Evolutionary conservation across 768 basidiomycete genomes (phyloP).

Genomic region (Boletus rubescentipes): DNA sequence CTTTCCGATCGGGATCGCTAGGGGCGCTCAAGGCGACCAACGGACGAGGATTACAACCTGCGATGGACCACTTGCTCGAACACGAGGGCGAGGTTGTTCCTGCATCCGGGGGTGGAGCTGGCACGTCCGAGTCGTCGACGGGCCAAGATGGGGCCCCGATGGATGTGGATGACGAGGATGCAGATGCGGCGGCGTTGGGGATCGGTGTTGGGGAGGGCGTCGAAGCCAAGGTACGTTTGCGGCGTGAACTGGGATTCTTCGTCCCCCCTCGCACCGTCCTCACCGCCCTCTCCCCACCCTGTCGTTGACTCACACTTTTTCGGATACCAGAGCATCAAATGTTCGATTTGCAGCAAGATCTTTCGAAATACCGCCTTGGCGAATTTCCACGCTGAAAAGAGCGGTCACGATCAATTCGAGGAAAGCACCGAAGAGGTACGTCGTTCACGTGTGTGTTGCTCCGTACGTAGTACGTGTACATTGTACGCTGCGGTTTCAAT

Average conservation of each 20-base stretch:
- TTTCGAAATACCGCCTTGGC: constrained; percentile 87
- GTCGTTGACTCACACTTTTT: background rate
- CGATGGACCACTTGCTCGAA: constrained; percentile 87
- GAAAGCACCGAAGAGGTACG: constrained; percentile 90
- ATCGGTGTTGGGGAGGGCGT: constrained; percentile 36
- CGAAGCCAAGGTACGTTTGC: constrained; percentile 61
- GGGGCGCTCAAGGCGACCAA: constrained; percentile 89
- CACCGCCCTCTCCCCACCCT: too few species aligned
- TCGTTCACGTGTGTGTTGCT: background rate
- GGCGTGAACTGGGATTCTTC: too few species aligned
- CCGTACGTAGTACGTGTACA: too few species aligned
- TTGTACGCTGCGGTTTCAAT: too few species aligned
- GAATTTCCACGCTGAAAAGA: constrained; percentile 92
- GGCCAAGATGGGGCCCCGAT: constrained; percentile 30
- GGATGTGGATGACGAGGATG: constrained; percentile 67
- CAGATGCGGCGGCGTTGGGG: constrained; percentile 58
- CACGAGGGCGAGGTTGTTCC: constrained; percentile 78
- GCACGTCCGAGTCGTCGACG: constrained; percentile 8
- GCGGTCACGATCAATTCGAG: constrained; percentile 93
- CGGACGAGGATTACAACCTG: constrained; percentile 82
- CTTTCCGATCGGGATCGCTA: constrained; percentile 27
- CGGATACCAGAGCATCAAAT: constrained; percentile 74
- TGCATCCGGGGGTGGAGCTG: constrained; percentile 45
- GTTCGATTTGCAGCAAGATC: constrained; percentile 78
- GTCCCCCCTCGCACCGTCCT: background rate